A percentile compares a stretch with the other conserved stretches of the same genome.
These are phyloP conservation scores for Wallacemonas sp. DNA, from an alignment of 208 protist genomes.

Conservation along the genomic window DNA sequence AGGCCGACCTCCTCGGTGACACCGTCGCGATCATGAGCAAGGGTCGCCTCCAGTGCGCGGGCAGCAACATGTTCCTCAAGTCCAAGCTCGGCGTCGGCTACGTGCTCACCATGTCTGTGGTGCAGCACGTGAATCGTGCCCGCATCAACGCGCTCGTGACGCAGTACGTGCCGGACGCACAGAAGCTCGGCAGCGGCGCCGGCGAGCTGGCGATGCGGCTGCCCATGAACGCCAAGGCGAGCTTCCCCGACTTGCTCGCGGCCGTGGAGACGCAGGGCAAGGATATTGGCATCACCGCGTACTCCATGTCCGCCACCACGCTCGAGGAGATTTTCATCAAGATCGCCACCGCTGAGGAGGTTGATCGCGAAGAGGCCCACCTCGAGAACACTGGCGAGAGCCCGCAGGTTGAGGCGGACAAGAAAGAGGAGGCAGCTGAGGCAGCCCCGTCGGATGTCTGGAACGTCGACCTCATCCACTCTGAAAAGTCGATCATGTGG, in stretches of 20 bases:
- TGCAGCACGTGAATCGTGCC: constrained; percentile 25
- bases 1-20: constrained; percentile 93
- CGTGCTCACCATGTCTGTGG: constrained; percentile 43
- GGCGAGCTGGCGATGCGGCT: constrained; percentile 44
- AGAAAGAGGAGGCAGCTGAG: constrained; percentile 12
- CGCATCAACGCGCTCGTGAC: constrained; percentile 19
- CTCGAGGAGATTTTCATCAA: constrained; percentile 80
- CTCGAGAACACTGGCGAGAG: background rate
- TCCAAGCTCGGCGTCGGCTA: constrained; percentile 58
- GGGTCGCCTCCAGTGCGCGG: constrained; percentile 54
- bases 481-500: constrained; percentile 15
- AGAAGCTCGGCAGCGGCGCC: constrained; percentile 30
- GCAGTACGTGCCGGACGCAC: constrained; percentile 28
- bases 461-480: constrained; percentile 32
- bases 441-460: constrained; percentile 32
- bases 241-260: constrained; percentile 45
- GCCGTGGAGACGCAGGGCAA: constrained; percentile 35
- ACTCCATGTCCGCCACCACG: constrained; percentile 63
- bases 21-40: constrained; percentile 93
- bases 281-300: constrained; percentile 41
- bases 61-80: constrained; percentile 70
- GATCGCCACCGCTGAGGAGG: constrained; percentile 43
- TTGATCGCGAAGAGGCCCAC: background rate
- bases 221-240: constrained; percentile 39
- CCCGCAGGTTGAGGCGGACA: constrained; percentile 10